Conservation (phyloP, 345 rosid genomes). For the Psidium guajava region DNA sequence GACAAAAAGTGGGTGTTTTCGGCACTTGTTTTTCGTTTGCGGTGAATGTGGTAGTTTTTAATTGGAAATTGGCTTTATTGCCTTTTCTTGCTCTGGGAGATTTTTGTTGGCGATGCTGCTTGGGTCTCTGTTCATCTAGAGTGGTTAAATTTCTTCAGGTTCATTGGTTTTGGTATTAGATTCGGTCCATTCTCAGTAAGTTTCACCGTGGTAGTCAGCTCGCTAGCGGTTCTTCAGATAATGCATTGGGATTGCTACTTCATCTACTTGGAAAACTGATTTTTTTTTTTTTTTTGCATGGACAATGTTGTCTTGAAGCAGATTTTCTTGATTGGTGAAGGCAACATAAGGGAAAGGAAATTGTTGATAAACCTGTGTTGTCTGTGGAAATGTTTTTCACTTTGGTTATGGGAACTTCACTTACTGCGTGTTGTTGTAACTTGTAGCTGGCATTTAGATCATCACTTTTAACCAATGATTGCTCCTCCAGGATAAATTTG, state of each 20-base stretch:
- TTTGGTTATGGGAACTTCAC: not conserved
- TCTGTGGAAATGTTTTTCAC: not conserved
- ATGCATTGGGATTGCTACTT: not conserved
- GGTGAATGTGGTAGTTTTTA: not conserved
- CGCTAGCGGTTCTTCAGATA: not conserved
- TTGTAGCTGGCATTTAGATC: not conserved
- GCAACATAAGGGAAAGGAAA: not conserved
- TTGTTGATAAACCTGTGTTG: not conserved
- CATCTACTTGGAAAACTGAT: not conserved
- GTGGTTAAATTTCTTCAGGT: not conserved
- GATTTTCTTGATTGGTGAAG: not conserved
- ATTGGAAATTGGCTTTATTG: not conserved
- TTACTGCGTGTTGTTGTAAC: not conserved
- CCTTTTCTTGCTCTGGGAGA: not conserved
- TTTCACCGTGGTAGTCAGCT: not conserved
- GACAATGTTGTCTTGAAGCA: not conserved
- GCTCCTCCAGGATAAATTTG: constrained; percentile 36
- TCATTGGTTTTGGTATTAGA: not conserved
- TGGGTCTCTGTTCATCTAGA: not conserved
- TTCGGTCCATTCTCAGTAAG: not conserved
- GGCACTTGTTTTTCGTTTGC: not conserved
- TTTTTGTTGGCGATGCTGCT: not conserved
- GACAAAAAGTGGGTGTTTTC: not conserved
- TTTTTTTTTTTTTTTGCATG: not conserved
- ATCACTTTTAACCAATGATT: not conserved